Evolutionary conservation across 2,329 filamentous ascomycete genomes (phyloP), one percentile per base, ranked within the genome.

Genomic region (Phaeophleospora eucalypticola): DNA sequence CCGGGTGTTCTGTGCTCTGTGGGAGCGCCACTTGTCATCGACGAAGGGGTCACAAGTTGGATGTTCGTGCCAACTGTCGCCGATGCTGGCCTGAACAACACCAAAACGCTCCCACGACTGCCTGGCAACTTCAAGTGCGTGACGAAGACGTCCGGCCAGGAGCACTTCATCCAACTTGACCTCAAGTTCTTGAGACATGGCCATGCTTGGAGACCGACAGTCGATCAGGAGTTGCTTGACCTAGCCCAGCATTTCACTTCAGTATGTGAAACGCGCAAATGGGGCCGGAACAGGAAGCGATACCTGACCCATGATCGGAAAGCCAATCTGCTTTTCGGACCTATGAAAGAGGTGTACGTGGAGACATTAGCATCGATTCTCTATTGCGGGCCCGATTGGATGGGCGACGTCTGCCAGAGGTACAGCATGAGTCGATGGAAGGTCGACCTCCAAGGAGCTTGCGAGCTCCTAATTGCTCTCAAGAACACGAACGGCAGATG

Each of bases 341-440:
- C 63, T 2, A 66, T 71, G 60, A 58, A 59, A n/a, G 70, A 70
- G 32, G 63, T 69, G 3, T 73, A 70, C 55, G 60, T 65, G 12
- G 66, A 71, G 44, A 70, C 68, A 3, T 58, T 73, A 2, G 66
- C 67, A 2, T 71, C 68, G 51, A 57, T 67, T 1, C 63, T 71
- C 44, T 60, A 65, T 8, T 70, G 67, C 52, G 70, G 70, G 2
- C 54, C 67, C 0, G 54, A 65, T 29, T 73, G 68, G 67, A 56
- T 70, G 9, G 51, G 63, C 12, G 64, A 70, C 18, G 56, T 70
- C 2, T 62, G 61, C 41, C 50, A 58, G 4, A 60, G 58, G 19
- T 59, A 65, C 53, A 57, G 58, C 41, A 61, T 65, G 41, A 56
- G 53, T 39, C 53, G 63, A 21, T 65, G 58, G 58, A 59, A 59